phyloP scores from a whole-genome alignment of 495 filamentous ascomycete species.

The Jackrogersella minutella region DNA sequence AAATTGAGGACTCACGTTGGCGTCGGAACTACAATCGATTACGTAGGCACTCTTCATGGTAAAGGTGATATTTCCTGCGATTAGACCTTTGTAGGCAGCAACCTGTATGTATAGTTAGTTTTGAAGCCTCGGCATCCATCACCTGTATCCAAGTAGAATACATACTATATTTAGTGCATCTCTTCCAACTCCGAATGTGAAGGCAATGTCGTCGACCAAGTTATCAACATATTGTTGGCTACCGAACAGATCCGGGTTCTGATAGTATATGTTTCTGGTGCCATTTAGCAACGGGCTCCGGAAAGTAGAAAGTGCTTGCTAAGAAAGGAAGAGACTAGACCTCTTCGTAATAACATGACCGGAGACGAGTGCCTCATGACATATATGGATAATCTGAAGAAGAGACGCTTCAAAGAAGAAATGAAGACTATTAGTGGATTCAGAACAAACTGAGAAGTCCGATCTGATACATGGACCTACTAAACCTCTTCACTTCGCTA shows the following conservation, averaged over 20 bases:
- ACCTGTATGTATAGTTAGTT: slow-evolving; percentile 51
- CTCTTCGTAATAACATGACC: slow-evolving; percentile 78
- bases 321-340: slow-evolving; percentile 50
- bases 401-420: slow-evolving; percentile 49
- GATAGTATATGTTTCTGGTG: slow-evolving; percentile 88
- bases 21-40: slow-evolving; percentile 44
- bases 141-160: not conserved
- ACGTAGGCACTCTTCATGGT: slow-evolving; percentile 36
- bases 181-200: slow-evolving; percentile 72
- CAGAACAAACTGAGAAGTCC: not conserved
- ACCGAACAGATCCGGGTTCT: slow-evolving; percentile 79
- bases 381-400: slow-evolving; percentile 72
- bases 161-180: slow-evolving; percentile 70
- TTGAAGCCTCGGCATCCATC: not conserved
- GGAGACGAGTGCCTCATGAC: slow-evolving; percentile 70
- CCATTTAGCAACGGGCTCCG: not conserved
- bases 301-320: not conserved
- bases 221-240: slow-evolving; percentile 77
- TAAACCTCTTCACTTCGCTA: slow-evolving; percentile 51
- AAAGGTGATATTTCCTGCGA: slow-evolving; percentile 44
- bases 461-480: slow-evolving; percentile 33
- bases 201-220: slow-evolving; percentile 85
- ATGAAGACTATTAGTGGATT: not conserved
- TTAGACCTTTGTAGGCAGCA: slow-evolving; percentile 67
- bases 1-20: slow-evolving; percentile 29